phyloP scores from a whole-genome alignment of 1,284 basidiomycete species.

The Volvariella volvacea region DNA sequence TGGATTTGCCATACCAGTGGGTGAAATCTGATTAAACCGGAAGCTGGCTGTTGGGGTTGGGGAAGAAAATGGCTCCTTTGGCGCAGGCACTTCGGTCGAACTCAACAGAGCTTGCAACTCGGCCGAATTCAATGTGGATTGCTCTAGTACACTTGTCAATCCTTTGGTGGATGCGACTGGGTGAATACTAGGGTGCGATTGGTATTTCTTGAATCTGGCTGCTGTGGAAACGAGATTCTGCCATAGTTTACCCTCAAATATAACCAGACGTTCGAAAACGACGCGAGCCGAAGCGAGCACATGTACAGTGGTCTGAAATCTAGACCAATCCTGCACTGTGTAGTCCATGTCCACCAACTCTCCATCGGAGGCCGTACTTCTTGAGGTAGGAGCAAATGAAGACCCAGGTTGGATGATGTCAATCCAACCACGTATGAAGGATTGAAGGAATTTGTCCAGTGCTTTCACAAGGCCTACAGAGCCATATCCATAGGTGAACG shows the following conservation, averaged over 20 bases:
- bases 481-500: slow-evolving; percentile 87
- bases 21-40: slow-evolving; percentile 13
- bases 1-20: slow-evolving; percentile 20
- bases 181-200: slow-evolving; percentile 46
- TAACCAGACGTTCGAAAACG: slow-evolving; percentile 56
- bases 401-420: slow-evolving; percentile 40
- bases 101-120: slow-evolving; percentile 63
- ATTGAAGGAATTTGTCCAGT: slow-evolving; percentile 62
- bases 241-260: slow-evolving; percentile 67
- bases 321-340: slow-evolving; percentile 78
- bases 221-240: slow-evolving; percentile 53
- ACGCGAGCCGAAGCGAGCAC: slow-evolving; percentile 72
- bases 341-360: slow-evolving; percentile 80
- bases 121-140: slow-evolving; percentile 76
- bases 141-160: slow-evolving; percentile 66
- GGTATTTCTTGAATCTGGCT: slow-evolving; percentile 46
- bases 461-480: slow-evolving; percentile 65
- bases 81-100: not conserved
- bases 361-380: slow-evolving; percentile 36
- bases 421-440: slow-evolving; percentile 64
- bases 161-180: slow-evolving; percentile 62
- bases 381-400: slow-evolving; percentile 21
- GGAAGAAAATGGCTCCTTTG: not conserved
- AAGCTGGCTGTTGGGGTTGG: slow-evolving; percentile 18
- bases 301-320: slow-evolving; percentile 79